A percentile compares a stretch with the other conserved stretches of the same genome.
phyloP scores from a whole-genome alignment of 2,329 filamentous ascomycete species.

The Paraphoma sp. region DNA sequence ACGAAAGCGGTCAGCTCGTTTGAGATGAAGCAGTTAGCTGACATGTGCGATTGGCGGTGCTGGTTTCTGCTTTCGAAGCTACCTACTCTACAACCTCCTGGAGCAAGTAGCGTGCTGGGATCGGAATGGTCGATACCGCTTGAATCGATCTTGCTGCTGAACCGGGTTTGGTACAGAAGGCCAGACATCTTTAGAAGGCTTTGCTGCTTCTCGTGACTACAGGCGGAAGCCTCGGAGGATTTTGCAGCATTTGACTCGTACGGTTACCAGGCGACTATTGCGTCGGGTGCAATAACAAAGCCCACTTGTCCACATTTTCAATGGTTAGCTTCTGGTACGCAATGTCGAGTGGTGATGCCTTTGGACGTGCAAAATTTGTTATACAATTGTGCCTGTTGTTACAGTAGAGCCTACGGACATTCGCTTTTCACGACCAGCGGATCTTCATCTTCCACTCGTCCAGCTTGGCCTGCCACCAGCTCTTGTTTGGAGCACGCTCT shows the following conservation, averaged over 20 bases:
- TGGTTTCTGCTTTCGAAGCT: neutral
- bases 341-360: no score
- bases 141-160: neutral
- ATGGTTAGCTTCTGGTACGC: no score
- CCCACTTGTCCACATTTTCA: no score
- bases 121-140: neutral
- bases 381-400: neutral
- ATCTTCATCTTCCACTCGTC: constrained; percentile 49
- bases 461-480: constrained; percentile 42
- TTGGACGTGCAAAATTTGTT: neutral
- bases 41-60: neutral
- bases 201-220: no score
- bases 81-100: neutral
- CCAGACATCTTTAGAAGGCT: no score
- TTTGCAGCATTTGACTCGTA: no score
- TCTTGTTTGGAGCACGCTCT: constrained; percentile 41
- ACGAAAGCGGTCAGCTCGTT: neutral
- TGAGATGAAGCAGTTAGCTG: neutral
- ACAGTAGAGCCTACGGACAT: neutral
- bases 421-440: constrained; percentile 35
- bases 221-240: no score
- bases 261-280: no score
- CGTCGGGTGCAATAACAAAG: no score
- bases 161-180: no score
- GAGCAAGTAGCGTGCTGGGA: neutral